These are phyloP conservation scores for Curvularia sp. DNA, from an alignment of 2,329 filamentous ascomycete species.

Conservation along the genomic window DNA sequence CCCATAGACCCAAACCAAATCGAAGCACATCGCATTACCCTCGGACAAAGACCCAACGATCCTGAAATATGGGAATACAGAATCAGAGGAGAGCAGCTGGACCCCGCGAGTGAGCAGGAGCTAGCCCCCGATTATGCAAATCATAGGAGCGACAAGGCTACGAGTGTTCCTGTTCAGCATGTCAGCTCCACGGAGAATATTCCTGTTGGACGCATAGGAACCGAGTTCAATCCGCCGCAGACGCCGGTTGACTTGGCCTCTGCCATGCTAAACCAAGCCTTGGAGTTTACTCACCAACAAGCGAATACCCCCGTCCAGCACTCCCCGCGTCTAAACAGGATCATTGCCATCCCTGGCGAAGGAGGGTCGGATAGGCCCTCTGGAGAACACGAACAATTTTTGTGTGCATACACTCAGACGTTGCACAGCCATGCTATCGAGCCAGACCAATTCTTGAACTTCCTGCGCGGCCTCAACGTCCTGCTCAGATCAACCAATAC, in stretches of 20 bases:
- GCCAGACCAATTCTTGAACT: conserved; percentile 41
- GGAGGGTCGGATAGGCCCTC: not conserved
- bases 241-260: conserved; percentile 11
- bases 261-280: conserved; percentile 29
- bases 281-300: conserved; percentile 37
- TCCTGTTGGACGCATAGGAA: conserved; percentile 28
- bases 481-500: conserved; percentile 29
- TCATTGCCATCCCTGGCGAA: conserved; percentile 38
- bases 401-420: conserved; percentile 40
- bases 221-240: conserved; percentile 1
- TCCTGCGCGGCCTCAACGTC: conserved; percentile 44
- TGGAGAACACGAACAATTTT: conserved; percentile 31
- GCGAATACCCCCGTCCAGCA: conserved; percentile 34
- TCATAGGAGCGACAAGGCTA: conserved; percentile 23
- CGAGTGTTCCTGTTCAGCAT: conserved; percentile 38
- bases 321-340: conserved; percentile 33
- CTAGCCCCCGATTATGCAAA: conserved; percentile 32
- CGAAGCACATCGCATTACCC: conserved; percentile 35
- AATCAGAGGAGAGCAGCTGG: conserved; percentile 27
- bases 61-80: conserved; percentile 39
- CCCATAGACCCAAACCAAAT: conserved; percentile 38
- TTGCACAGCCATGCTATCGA: conserved; percentile 40
- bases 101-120: conserved; percentile 27
- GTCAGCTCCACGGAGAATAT: conserved; percentile 30
- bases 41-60: conserved; percentile 31